Evolutionary conservation across 164 flowering plant species (phyloP), one percentile per base, ranked within the genome.

Genomic region (Vitis rotundifolia): DNA sequence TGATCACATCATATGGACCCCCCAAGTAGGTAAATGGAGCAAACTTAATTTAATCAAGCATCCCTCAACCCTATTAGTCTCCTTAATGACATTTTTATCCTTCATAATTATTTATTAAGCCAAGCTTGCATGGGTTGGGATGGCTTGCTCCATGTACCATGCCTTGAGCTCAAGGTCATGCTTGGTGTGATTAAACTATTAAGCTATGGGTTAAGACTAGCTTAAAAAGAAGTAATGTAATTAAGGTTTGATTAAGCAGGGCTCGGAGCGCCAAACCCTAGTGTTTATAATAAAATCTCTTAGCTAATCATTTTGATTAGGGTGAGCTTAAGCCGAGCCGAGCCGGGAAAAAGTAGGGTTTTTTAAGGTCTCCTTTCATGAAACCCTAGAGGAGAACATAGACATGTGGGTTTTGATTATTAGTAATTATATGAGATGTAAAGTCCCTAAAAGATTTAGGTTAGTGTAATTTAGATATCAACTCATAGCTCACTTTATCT

Each of bases 1-100:
- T 50, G 51, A 66, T 72, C 70, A 66, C 75, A 60, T 54, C 61
- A 4, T 18, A 49, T 57, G 69, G 75, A 66, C 70, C 75, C 69
- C 60, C 60, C 49, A 51, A 70, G 31, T 59, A 28, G 12, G 61
- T 11, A 26, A 59, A 26, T 59, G 29, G 12, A 59, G 29, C 15
- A 26, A 11, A 3, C 28, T 22, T 15, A 57, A 57, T 19, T 19
- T 57, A 19, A 57, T 57, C 19, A 16, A 19, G 10, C 5, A 18
- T 16, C 28, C 19, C 18, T 15, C 16, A 16, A 57, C 5, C 59
- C 28, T 26, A 0, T 18, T 56, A 18, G 9, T 56, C 15, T 26
- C 28, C 59, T 56, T 18, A 5, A 56, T 56, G 28, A 18, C 59
- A 2, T 57, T 57, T 8, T 16, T 57, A 7, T 18, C 59, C 19